phyloP scores from a whole-genome alignment of 2,329 filamentous ascomycete species.

The Zasmidium citrigriseum region DNA sequence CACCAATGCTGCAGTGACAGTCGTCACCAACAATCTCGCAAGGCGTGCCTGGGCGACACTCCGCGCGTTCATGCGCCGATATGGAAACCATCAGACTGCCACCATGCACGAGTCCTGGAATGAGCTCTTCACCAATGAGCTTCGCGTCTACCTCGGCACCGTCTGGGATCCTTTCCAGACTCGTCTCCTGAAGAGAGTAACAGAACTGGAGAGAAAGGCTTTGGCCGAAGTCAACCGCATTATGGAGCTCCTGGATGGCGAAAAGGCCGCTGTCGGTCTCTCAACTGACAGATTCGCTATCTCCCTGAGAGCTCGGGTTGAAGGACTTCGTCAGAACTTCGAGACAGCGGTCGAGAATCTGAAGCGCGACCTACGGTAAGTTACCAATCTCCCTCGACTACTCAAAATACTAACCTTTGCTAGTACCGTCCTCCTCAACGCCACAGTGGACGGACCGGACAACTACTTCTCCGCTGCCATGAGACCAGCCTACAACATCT shows the following conservation, averaged over 20 bases:
- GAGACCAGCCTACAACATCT: constrained; percentile 5
- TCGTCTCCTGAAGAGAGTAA: not conserved
- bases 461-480: constrained; percentile 15
- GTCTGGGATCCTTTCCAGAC: not conserved
- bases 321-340: no score
- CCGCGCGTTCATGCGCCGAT: constrained; percentile 24
- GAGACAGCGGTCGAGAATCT: no score
- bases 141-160: not conserved
- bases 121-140: constrained; percentile 15
- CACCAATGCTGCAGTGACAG: not conserved
- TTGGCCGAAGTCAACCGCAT: no score
- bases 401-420: no score
- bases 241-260: no score
- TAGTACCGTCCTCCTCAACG: no score
- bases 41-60: constrained; percentile 13
- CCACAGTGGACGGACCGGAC: not conserved
- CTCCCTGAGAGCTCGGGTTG: no score
- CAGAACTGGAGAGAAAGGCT: not conserved
- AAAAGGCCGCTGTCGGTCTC: no score
- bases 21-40: not conserved
- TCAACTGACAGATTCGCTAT: no score
- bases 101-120: constrained; percentile 21
- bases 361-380: no score
- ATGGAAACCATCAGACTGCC: constrained; percentile 22
- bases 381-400: no score